Conservation (phyloP, 169 alveolate genomes). For the Plasmodium sp. region DNA sequence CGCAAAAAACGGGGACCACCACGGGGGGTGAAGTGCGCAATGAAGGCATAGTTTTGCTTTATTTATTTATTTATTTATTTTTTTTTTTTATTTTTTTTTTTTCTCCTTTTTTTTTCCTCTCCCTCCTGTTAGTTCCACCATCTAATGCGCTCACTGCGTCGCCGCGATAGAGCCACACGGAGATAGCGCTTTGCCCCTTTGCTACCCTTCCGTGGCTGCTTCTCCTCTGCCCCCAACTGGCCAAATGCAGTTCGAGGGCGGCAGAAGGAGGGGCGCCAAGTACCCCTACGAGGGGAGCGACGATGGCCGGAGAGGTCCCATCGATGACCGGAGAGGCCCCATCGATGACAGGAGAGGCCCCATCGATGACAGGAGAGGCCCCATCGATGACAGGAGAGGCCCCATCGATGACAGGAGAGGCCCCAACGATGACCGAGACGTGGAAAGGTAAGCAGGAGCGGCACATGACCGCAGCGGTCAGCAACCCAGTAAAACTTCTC, state of each 20-base stretch:
- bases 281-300: slow-evolving; percentile 1
- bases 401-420: too few species aligned
- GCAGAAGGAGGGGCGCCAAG: neutral
- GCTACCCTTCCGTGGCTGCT: neutral
- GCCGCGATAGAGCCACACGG: neutral
- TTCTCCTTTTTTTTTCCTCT: neutral
- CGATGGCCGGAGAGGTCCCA: neutral
- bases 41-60: neutral
- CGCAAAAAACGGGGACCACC: neutral
- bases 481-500: neutral
- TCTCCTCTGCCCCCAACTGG: neutral
- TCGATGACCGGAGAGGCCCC: neutral
- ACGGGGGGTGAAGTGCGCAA: neutral
- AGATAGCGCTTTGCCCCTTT: neutral
- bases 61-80: too few species aligned
- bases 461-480: neutral
- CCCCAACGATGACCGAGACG: neutral
- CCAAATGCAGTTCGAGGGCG: slow-evolving; percentile 8
- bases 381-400: too few species aligned
- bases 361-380: neutral
- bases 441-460: neutral
- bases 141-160: neutral
- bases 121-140: neutral
- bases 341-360: neutral
- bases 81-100: neutral